These are phyloP conservation scores for Claviceps cyperi DNA, from an alignment of 2,329 filamentous ascomycete genomes.

Conservation along the genomic window DNA sequence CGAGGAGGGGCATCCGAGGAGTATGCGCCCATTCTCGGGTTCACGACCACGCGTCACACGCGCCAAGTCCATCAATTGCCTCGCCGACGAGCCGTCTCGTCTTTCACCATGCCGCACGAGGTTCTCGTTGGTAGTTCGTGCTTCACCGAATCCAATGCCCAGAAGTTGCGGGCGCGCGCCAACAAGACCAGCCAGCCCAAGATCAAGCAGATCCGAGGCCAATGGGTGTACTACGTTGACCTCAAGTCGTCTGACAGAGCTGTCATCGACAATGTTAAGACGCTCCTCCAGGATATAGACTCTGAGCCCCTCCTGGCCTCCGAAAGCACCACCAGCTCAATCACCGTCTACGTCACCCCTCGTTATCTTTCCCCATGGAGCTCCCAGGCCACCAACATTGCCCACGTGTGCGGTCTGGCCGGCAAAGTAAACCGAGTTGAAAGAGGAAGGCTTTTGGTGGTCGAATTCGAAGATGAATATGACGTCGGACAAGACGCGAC, in stretches of 20 bases:
- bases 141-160: conserved; percentile 30
- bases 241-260: conserved; percentile 31
- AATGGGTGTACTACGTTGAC: conserved; percentile 54
- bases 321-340: conserved; percentile 27
- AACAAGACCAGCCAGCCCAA: conserved; percentile 27
- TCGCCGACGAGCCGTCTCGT: conserved; percentile 3
- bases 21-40: background rate
- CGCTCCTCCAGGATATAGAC: conserved; percentile 29
- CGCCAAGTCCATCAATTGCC: background rate
- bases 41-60: background rate
- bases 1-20: conserved; percentile 7
- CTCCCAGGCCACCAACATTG: conserved; percentile 87
- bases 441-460: conserved; percentile 64
- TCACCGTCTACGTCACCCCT: conserved; percentile 60
- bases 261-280: conserved; percentile 30
- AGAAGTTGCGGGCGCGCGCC: conserved; percentile 30
- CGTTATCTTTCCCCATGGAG: conserved; percentile 93
- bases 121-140: conserved; percentile 31
- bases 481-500: conserved; percentile 32
- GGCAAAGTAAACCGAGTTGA: conserved; percentile 64
- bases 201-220: conserved; percentile 34
- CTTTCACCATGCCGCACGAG: conserved; percentile 19
- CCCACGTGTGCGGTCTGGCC: conserved; percentile 75
- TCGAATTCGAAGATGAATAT: conserved; percentile 38
- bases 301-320: conserved; percentile 13